Percentiles rank a stretch among this genome's conserved stretches.
phyloP scores from a whole-genome alignment of 306 rosid species.

The Malus fusca region DNA sequence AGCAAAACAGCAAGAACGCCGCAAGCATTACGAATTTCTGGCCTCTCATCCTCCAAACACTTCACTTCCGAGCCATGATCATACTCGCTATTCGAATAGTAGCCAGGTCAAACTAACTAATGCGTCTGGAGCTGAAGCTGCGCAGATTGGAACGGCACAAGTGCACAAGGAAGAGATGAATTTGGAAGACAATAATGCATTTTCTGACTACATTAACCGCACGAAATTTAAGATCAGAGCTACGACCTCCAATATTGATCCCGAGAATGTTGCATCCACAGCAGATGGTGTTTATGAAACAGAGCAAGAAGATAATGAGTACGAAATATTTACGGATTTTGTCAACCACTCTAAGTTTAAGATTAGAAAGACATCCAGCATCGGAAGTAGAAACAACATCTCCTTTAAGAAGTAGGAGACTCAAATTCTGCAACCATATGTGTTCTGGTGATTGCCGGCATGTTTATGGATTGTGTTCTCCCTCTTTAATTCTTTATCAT shows the following conservation, averaged over 20 bases:
- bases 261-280: background rate
- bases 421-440: background rate
- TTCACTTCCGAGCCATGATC: background rate
- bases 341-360: constrained; percentile 10
- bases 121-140: background rate
- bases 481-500: background rate
- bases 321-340: constrained; percentile 17
- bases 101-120: background rate
- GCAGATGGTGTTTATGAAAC: background rate
- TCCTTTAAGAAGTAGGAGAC: constrained; percentile 16
- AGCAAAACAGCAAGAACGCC: background rate
- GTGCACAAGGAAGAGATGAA: background rate
- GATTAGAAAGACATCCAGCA: constrained; percentile 19
- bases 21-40: background rate
- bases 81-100: background rate
- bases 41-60: background rate
- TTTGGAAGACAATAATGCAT: background rate
- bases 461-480: background rate
- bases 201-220: constrained; percentile 18
- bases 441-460: background rate
- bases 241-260: constrained; percentile 8
- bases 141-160: background rate
- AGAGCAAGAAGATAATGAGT: constrained; percentile 3
- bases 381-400: constrained; percentile 16
- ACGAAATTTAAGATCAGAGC: constrained; percentile 15